Evolutionary conservation across 1,139 yeast genomes (phyloP), one percentile per base, ranked within the genome.

Genomic region (Taphrina confusa): DNA sequence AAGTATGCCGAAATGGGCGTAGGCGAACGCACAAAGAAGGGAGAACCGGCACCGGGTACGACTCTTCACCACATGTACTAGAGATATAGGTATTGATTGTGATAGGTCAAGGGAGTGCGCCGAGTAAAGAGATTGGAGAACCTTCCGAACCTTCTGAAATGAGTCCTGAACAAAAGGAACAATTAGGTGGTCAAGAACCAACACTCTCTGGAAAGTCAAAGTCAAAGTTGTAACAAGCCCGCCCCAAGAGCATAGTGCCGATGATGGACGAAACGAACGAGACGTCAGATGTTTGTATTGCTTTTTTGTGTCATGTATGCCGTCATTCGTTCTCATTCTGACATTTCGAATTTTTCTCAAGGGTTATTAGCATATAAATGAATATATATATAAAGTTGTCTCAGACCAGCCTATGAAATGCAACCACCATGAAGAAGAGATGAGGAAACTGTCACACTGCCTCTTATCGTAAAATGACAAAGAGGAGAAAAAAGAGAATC

Each of bases 401-500:
- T n/a, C n/a, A n/a, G n/a, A n/a, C n/a, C n/a, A n/a, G n/a, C n/a
- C n/a, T n/a, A n/a, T n/a, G n/a, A n/a, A n/a, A n/a, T n/a, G n/a
- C n/a, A n/a, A n/a, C n/a, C n/a, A n/a, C n/a, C n/a, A n/a, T n/a
- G n/a, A n/a, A n/a, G n/a, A n/a, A n/a, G n/a, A n/a, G n/a, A n/a
- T n/a, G n/a, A n/a, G n/a, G n/a, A n/a, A n/a, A n/a, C n/a, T n/a
- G n/a, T n/a, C n/a, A n/a, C n/a, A n/a, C n/a, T n/a, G n/a, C n/a
- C n/a, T 11, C 9, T 51, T 56, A 66, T 28, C 67, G 66, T 18
- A 67, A 67, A 33, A 67, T 61, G 23, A 67, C 70, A 65, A 66
- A 67, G 20, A 67, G 49, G 34, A 67, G 55, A 58, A 67, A 67
- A 50, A 67, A 67, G 4, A 68, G 31, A 60, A 92, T 82, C 63